These are phyloP conservation scores for Euryodendron excelsum DNA, from an alignment of 148 eudicot genomes.

Conservation along the genomic window DNA sequence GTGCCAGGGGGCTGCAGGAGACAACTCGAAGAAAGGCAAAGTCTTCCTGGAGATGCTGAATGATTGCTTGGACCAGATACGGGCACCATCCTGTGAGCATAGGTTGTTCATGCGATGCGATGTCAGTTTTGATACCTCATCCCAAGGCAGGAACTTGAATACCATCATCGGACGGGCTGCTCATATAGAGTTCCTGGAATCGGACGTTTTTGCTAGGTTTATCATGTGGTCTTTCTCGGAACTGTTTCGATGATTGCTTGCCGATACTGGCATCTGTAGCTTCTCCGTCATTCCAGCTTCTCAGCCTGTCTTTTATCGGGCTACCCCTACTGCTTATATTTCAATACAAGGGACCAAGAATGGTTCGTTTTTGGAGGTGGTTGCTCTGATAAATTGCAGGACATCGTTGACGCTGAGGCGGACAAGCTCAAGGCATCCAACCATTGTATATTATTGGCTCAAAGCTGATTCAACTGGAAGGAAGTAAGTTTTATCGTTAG, in stretches of 20 bases:
- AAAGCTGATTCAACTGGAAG: not conserved
- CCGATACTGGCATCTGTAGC: not conserved
- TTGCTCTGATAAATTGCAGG: not conserved
- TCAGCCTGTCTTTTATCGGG: not conserved
- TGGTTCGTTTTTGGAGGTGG: not conserved
- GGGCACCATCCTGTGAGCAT: constrained; percentile 70
- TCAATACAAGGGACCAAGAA: not conserved
- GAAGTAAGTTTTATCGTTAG: not conserved
- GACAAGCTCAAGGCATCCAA: not conserved
- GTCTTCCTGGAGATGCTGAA: constrained; percentile 82
- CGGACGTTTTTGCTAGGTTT: constrained; percentile 85
- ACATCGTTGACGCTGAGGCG: not conserved
- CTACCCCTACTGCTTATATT: not conserved
- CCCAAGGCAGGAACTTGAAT: constrained; percentile 83
- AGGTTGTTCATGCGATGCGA: constrained; percentile 90
- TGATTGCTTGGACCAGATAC: constrained; percentile 81
- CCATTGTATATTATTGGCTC: not conserved
- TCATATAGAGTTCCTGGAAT: constrained; percentile 90
- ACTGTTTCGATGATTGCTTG: constrained; percentile 43
- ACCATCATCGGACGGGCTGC: constrained; percentile 96
- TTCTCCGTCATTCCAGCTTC: not conserved
- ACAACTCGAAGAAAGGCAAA: constrained; percentile 75
- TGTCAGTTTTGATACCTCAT: constrained; percentile 76
- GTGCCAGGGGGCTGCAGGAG: constrained; percentile 75
- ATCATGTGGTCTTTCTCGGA: constrained; percentile 98